Evolutionary conservation across 108 stramenopile species (phyloP), one percentile per base, ranked within the genome.

Genomic region (Parietichytrium sp.): DNA sequence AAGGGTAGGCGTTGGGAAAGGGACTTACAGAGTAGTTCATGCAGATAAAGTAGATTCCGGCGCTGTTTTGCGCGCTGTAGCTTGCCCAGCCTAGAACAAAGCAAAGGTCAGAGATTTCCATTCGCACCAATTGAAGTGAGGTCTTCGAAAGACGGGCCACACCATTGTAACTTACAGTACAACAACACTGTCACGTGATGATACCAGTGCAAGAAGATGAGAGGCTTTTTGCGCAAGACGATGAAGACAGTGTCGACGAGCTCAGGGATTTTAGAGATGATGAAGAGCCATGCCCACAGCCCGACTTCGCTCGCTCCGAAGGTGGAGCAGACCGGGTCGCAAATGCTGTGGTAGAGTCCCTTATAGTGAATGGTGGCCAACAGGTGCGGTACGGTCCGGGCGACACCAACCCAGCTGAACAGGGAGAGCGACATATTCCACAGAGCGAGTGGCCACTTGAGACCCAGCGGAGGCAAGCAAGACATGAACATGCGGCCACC

Each of bases 1-100:
- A n/a, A n/a, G n/a, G n/a, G n/a, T n/a, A n/a, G n/a, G n/a, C n/a
- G n/a, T n/a, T n/a, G n/a, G n/a, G n/a, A n/a, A n/a, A n/a, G n/a
- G n/a, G n/a, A n/a, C n/a, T n/a, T n/a, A n/a, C n/a, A 27, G 91
- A 83, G 89, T 97, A 99, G 87, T 99, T 99, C 97, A 99, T 98
- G n/a, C 94, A 94, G 23, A 94, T 93, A 85, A 98, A 98, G 90
- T 96, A 94, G 47, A 98, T 88, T 26, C 96, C 98, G n/a, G 88
- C 81, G 79, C 94, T 91, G n/a, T 92, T 84, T 52, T 87, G 89
- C 77, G 92, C 91, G 25, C 92, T 95, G 86, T 96, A 98, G 49
- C 93, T 90, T 86, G 95, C 93, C 96, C 96, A 98, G 92, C 95
- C 96, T n/a, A n/a, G n/a, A n/a, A n/a, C 61, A 13, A 23, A 29